Base-by-base conservation (phyloP, 1,139 yeast genomes). In the Lodderomyces metapsilosis region DNA sequence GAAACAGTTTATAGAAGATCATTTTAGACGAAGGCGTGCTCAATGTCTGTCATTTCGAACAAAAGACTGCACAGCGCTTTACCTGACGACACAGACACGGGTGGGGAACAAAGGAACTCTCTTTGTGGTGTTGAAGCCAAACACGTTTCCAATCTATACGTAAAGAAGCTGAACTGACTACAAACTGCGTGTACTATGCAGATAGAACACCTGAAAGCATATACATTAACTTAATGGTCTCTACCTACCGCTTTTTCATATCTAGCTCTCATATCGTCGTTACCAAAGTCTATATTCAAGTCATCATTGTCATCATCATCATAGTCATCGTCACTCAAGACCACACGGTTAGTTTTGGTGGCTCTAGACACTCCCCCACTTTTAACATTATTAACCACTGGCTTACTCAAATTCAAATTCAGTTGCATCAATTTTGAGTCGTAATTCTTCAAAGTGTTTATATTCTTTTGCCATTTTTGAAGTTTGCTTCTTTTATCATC, bases 381-480 rank as follows among this genome's bases (percentile, higher is more conserved):
- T 18, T 27, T 43, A 11, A 42, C 51, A 15, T 39, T 39, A 6
- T 41, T 42, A 21, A 38, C 43, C 20, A 40, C 24, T 9, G 42
- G 15, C 9, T 22, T 24, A 3, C 39, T 33, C 7, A 32, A 18
- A 25, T 24, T 38, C 18, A 43, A 35, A 8, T 39, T 33, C 27
- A 22, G 20, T 3, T 33, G 17, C n/a, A 32, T 22, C 9, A 47
- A 41, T 20, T 46, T 44, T 15, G 52, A 41, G 28, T 55, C 49
- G 43, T 61, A 59, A 5, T 44, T 33, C 31, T 56, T 49, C 27
- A 56, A 47, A 17, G 45, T 48, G 16, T 44, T 42, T 10, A 58
- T 24, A 41, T 62, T 60, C 3, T 43, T 31, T 17, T 52, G 49
- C 66, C 67, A 62, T 41, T 58, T 58, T 15, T 48, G 40, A 15